Conservation (phyloP, 257 asterid genomes). For the Nicotiana tabacum region DNA sequence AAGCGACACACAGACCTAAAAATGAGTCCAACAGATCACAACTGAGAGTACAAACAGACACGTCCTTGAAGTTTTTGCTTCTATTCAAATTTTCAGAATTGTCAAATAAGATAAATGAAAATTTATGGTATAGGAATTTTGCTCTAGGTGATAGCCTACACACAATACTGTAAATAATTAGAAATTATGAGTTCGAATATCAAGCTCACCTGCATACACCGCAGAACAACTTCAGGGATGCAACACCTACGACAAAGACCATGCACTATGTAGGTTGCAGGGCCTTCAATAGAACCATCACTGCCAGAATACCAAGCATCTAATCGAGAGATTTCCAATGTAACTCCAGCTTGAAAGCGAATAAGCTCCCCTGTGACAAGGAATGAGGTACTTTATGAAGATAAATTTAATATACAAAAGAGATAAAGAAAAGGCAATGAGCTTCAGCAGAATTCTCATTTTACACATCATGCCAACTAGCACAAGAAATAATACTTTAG, state of each 20-base stretch:
- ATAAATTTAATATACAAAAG: neutral
- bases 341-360: slow-evolving; percentile 86
- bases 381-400: neutral
- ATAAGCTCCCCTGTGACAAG: slow-evolving; percentile 69
- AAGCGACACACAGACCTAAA: slow-evolving; percentile 76
- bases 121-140: neutral
- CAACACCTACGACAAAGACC: slow-evolving; percentile 99
- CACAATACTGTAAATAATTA: neutral
- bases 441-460: neutral
- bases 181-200: neutral
- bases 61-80: neutral
- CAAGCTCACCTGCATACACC: slow-evolving; percentile 82
- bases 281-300: slow-evolving; percentile 68
- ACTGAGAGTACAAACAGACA: neutral
- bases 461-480: neutral
- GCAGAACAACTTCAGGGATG: slow-evolving; percentile 85
- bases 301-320: slow-evolving; percentile 92
- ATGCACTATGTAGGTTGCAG: slow-evolving; percentile 80
- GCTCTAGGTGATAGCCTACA: neutral
- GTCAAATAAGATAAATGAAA: neutral
- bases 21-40: slow-evolving; percentile 10
- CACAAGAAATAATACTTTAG: too few relatives aligned
- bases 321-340: slow-evolving; percentile 82
- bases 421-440: neutral
- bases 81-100: neutral